A percentile compares a stretch with the other conserved stretches of the same genome.
These are phyloP conservation scores for Calycina herbarum DNA, from an alignment of 2,329 filamentous ascomycete species.

Conservation along the genomic window DNA sequence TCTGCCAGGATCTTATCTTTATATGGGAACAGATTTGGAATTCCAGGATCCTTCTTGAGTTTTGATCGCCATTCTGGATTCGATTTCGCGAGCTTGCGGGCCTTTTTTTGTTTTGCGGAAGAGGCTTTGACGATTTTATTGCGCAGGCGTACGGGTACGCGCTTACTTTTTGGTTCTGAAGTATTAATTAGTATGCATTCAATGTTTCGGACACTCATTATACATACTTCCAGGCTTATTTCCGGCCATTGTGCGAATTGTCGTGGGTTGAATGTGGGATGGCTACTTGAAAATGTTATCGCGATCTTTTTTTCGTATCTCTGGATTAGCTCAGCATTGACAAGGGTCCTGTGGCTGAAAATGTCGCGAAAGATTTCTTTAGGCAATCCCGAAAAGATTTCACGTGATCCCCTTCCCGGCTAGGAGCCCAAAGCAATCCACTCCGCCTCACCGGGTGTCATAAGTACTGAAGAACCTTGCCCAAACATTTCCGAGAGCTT, in stretches of 20 bases:
- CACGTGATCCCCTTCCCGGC: too few species aligned
- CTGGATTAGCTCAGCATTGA: background rate
- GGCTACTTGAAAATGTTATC: constrained; percentile 5
- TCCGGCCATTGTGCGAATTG: constrained; percentile 34
- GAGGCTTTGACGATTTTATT: constrained; percentile 96
- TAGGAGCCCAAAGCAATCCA: too few species aligned
- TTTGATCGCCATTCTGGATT: constrained; percentile 96
- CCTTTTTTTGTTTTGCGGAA: constrained; percentile 85
- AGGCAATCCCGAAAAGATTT: too few species aligned
- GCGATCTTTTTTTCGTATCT: constrained; percentile 6
- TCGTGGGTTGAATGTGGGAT: constrained; percentile 4
- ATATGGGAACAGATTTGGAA: constrained; percentile 96
- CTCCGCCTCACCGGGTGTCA: background rate
- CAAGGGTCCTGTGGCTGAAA: background rate
- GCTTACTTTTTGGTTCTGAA: constrained; percentile 91
- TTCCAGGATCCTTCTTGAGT: constrained; percentile 96
- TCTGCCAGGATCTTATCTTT: constrained; percentile 94
- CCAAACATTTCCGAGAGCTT: background rate
- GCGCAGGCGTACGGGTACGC: constrained; percentile 81
- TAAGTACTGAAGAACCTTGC: background rate
- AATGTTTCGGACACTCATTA: background rate
- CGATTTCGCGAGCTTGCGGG: constrained; percentile 86
- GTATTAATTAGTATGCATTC: constrained; percentile 21
- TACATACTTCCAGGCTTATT: constrained; percentile 40
- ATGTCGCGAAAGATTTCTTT: background rate